A percentile compares a stretch with the other conserved stretches of the same genome.
These are phyloP conservation scores for Lachancea fermentati DNA, from an alignment of 805 yeast species.

Conservation along the genomic window DNA sequence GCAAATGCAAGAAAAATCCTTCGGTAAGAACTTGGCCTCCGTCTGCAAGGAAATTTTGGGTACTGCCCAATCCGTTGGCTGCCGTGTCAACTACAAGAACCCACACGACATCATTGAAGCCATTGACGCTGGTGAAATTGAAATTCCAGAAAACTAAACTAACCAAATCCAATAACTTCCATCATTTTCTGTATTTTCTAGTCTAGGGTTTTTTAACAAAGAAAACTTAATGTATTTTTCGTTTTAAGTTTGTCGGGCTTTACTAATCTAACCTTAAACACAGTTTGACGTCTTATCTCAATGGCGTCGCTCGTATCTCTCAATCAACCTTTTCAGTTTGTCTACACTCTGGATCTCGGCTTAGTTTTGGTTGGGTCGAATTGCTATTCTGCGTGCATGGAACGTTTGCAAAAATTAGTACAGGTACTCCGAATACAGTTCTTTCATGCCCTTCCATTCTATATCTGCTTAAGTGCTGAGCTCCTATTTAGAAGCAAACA, in stretches of 20 bases:
- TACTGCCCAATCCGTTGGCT: constrained; percentile 99
- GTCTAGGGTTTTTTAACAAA: constrained; percentile 27
- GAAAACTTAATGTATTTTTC: constrained; percentile 22
- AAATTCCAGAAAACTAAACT: constrained; percentile 40
- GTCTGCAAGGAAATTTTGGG: constrained; percentile 98
- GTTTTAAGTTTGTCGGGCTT: constrained; percentile 7
- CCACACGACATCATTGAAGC: constrained; percentile 99
- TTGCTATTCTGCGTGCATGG: neutral
- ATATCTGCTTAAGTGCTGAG: constrained; percentile 47
- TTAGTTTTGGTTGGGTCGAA: constrained; percentile 7
- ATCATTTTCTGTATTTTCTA: constrained; percentile 28
- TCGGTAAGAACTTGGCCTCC: constrained; percentile 95
- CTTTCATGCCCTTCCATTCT: no score
- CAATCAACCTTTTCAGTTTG: no score
- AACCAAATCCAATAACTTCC: constrained; percentile 17
- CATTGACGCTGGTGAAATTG: constrained; percentile 97
- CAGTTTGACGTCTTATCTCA: constrained; percentile 3
- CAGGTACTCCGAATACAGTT: no score
- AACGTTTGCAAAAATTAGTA: neutral
- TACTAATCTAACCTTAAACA: constrained; percentile 9
- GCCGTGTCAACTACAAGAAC: constrained; percentile 99
- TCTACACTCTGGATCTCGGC: constrained; percentile 87
- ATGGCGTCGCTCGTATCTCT: neutral
- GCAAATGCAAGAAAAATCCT: constrained; percentile 94
- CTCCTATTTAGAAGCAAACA: constrained; percentile 89